Conservation (phyloP, 257 asterid genomes). For the Osmanthus fragrans region DNA sequence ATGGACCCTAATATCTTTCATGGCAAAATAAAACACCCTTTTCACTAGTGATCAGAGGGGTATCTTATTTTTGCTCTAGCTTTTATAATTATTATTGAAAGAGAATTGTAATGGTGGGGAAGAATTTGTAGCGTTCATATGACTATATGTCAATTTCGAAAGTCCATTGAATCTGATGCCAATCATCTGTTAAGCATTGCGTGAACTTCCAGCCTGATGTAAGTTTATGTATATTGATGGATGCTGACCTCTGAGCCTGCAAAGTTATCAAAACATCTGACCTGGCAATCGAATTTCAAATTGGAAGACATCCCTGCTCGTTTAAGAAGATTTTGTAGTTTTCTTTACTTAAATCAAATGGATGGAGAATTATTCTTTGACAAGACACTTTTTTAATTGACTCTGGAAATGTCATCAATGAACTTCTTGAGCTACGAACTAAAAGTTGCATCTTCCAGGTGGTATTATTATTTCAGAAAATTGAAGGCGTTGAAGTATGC, state of each 20-base stretch:
- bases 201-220: not conserved
- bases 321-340: conserved; percentile 6
- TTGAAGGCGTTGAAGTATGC: conserved; percentile 99
- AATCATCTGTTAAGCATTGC: not conserved
- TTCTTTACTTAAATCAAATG: not conserved
- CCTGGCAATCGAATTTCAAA: not conserved
- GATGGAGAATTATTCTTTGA: conserved; percentile 8
- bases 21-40: not conserved
- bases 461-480: conserved; percentile 81
- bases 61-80: not conserved
- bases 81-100: not conserved
- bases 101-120: not conserved
- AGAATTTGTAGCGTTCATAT: not conserved
- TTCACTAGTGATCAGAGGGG: not conserved
- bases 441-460: conserved; percentile 57
- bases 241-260: not conserved
- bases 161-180: not conserved
- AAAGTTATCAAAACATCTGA: not conserved
- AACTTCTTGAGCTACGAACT: conserved; percentile 15
- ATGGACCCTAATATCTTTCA: not conserved
- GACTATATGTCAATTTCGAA: not conserved
- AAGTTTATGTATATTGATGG: not conserved
- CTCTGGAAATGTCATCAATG: not conserved
- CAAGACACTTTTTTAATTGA: not conserved
- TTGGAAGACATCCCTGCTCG: conserved; percentile 13